A percentile compares a stretch with the other conserved stretches of the same genome.
Evolutionary conservation across 306 rosid genomes (phyloP).

Genomic region (Pachyrhizus erosus): DNA sequence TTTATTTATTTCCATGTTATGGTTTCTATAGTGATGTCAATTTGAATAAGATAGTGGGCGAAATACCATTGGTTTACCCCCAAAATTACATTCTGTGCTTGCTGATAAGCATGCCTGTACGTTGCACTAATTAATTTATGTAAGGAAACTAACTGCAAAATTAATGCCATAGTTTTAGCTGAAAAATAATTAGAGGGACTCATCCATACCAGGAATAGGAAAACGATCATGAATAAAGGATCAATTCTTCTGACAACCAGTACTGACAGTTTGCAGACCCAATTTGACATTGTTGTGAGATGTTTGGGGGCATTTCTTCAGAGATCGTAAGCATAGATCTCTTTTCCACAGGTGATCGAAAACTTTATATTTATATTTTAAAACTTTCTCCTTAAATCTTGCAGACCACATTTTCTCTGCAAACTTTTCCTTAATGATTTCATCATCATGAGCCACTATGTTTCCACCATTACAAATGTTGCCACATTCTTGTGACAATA

Average conservation of each 20-base stretch:
- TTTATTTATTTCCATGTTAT: slow-evolving; percentile 28
- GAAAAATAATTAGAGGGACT: neutral
- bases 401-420: slow-evolving; percentile 55
- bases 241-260: slow-evolving; percentile 71
- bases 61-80: slow-evolving; percentile 72
- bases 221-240: slow-evolving; percentile 68
- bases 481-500: slow-evolving; percentile 48
- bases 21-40: slow-evolving; percentile 71
- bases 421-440: slow-evolving; percentile 55
- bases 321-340: slow-evolving; percentile 59
- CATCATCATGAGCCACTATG: slow-evolving; percentile 18
- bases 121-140: no score
- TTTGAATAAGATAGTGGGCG: slow-evolving; percentile 66
- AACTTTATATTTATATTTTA: slow-evolving; percentile 71
- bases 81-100: neutral
- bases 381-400: slow-evolving; percentile 74
- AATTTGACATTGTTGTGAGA: slow-evolving; percentile 67
- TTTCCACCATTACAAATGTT: slow-evolving; percentile 42
- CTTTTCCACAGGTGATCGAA: slow-evolving; percentile 79
- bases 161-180: neutral
- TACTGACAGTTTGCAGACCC: slow-evolving; percentile 53
- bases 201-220: slow-evolving; percentile 66
- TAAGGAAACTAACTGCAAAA: slow-evolving; percentile 15
- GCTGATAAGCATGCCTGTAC: neutral
- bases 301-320: slow-evolving; percentile 61